phyloP scores from a whole-genome alignment of 2,329 filamentous ascomycete genomes.

The Pleomassaria siparia region DNA sequence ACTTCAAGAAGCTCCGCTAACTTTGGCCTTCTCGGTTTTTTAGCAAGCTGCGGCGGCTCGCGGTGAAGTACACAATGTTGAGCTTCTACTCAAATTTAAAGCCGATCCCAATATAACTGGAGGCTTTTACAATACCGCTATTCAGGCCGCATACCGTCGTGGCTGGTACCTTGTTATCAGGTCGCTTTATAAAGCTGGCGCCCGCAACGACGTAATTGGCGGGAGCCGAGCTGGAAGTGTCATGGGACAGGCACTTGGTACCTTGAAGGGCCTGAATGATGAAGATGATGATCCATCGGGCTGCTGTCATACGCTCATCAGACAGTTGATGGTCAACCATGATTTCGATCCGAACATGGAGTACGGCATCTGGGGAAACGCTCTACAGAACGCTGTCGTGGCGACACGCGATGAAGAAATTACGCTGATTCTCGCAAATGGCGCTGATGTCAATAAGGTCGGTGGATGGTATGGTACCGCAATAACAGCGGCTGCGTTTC shows the following conservation, averaged over 20 bases:
- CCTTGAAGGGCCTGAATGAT: not conserved
- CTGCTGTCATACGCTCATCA: not conserved
- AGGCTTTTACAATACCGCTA: slow-evolving; percentile 19
- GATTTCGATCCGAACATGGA: slow-evolving; percentile 16
- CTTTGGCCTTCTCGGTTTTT: no score
- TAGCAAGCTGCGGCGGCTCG: slow-evolving; percentile 19
- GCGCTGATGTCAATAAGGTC: slow-evolving; percentile 23
- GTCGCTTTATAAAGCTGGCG: slow-evolving; percentile 14
- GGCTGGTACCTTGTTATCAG: slow-evolving; percentile 14
- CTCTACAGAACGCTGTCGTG: slow-evolving; percentile 20
- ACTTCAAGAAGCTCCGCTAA: no score
- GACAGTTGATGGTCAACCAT: not conserved
- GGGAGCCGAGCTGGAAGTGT: not conserved
- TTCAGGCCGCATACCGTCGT: slow-evolving; percentile 16
- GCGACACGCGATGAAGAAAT: slow-evolving; percentile 7
- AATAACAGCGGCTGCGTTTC: slow-evolving; percentile 22
- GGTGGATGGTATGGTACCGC: slow-evolving; percentile 23
- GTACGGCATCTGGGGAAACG: slow-evolving; percentile 17
- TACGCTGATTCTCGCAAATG: slow-evolving; percentile 18
- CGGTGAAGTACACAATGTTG: slow-evolving; percentile 18
- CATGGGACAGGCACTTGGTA: not conserved
- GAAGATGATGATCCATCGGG: not conserved
- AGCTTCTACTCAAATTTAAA: slow-evolving; percentile 17
- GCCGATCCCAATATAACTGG: slow-evolving; percentile 21
- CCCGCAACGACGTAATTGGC: slow-evolving; percentile 1